Conservation (phyloP, 2,329 filamentous ascomycete species). For the Colletotrichum neosansevieriae region DNA sequence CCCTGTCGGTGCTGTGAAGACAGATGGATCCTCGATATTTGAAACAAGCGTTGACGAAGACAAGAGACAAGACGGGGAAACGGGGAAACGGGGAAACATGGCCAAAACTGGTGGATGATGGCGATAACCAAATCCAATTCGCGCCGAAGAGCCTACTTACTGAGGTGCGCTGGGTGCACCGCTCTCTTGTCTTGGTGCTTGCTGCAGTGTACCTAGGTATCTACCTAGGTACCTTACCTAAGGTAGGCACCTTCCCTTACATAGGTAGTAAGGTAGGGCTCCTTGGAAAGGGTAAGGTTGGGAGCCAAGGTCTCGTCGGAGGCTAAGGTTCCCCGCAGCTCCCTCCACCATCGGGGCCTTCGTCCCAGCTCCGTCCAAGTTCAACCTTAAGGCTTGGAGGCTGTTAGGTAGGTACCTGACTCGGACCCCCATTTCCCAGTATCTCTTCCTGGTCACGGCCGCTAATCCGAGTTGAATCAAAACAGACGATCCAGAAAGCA, state of each 20-base stretch:
- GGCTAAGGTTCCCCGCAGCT: slow-evolving; percentile 31
- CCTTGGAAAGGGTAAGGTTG: neutral
- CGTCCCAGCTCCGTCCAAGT: slow-evolving; percentile 23
- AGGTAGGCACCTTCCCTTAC: too few relatives aligned
- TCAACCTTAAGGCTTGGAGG: slow-evolving; percentile 1
- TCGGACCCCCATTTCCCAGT: slow-evolving; percentile 10
- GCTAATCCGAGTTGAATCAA: slow-evolving; percentile 27
- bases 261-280: too few relatives aligned
- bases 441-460: slow-evolving; percentile 24
- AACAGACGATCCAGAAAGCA: slow-evolving; percentile 27
- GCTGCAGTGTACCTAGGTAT: neutral
- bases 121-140: slow-evolving; percentile 19
- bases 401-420: slow-evolving; percentile 18
- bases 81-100: slow-evolving; percentile 1
- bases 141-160: neutral
- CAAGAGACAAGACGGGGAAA: neutral
- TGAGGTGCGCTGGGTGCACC: slow-evolving; percentile 3
- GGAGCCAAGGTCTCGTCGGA: slow-evolving; percentile 3
- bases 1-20: neutral
- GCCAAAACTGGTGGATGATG: slow-evolving; percentile 1
- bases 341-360: neutral
- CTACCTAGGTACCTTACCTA: slow-evolving; percentile 14
- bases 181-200: neutral
- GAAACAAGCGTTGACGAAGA: neutral
- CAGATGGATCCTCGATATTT: neutral